Evolutionary conservation across 352 stramenopile genomes (phyloP).

Genomic region (Phytophthora rubi): DNA sequence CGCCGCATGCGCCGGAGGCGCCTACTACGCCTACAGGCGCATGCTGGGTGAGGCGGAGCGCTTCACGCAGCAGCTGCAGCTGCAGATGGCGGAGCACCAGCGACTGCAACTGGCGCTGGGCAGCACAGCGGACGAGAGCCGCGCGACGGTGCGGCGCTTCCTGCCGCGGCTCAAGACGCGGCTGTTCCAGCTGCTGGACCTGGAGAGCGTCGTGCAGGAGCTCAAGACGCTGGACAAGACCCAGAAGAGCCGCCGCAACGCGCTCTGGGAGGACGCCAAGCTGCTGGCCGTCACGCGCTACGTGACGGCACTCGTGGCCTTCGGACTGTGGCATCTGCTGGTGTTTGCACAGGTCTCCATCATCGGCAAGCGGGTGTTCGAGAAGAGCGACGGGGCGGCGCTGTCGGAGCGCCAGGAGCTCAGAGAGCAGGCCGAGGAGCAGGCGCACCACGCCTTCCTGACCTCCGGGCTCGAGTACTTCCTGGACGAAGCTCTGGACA

Average conservation of each 20-base stretch:
- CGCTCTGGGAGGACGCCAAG: constrained; percentile 81
- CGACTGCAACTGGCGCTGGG: constrained; percentile 73
- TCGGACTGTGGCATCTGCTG: constrained; percentile 80
- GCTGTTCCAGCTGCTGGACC: constrained; percentile 66
- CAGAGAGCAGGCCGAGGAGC: constrained; percentile 43
- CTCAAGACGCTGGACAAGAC: constrained; percentile 79
- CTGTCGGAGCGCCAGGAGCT: constrained; percentile 20
- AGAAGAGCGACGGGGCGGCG: constrained; percentile 49
- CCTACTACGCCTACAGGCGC: constrained; percentile 72
- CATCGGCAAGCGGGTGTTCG: constrained; percentile 80
- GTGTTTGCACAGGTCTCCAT: constrained; percentile 82
- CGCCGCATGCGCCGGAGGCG: constrained; percentile 56
- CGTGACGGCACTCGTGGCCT: constrained; percentile 74
- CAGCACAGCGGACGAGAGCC: constrained; percentile 79
- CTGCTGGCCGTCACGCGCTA: constrained; percentile 74
- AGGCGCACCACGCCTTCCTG: constrained; percentile 73
- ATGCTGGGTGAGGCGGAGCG: constrained; percentile 73
- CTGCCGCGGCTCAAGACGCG: constrained; percentile 68
- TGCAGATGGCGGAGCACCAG: constrained; percentile 80
- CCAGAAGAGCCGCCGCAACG: constrained; percentile 60
- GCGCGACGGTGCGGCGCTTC: constrained; percentile 77
- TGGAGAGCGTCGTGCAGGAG: constrained; percentile 75
- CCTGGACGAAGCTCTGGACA: constrained; percentile 61
- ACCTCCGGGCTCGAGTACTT: constrained; percentile 85
- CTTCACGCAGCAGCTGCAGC: constrained; percentile 72